A percentile compares a stretch with the other conserved stretches of the same genome.
These are phyloP conservation scores for Candida smagusa DNA, from an alignment of 1,139 yeast species.

Conservation along the genomic window DNA sequence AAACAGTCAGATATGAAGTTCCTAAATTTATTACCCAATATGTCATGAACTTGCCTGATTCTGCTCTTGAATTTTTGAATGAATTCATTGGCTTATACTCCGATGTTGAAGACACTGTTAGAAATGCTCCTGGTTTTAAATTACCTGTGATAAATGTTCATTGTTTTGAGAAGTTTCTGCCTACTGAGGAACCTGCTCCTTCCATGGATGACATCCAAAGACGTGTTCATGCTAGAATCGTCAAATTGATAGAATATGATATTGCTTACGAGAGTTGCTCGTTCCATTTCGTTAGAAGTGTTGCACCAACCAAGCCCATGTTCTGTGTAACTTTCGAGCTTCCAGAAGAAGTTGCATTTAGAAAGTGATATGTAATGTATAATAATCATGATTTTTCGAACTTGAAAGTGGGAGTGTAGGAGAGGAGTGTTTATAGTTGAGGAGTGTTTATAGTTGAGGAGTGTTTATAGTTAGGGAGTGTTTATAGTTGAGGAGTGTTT, in stretches of 20 bases:
- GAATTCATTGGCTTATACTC: slow-evolving; percentile 71
- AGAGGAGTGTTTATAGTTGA: no score
- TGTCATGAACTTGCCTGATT: slow-evolving; percentile 95
- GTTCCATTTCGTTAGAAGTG: slow-evolving; percentile 86
- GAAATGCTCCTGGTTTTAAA: slow-evolving; percentile 39
- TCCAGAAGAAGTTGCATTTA: slow-evolving; percentile 76
- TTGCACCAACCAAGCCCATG: slow-evolving; percentile 97
- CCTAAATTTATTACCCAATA: slow-evolving; percentile 69
- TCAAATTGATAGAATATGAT: slow-evolving; percentile 48
- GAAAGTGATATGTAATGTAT: slow-evolving; percentile 7
- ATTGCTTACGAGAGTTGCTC: slow-evolving; percentile 45
- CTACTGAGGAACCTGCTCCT: slow-evolving; percentile 65
- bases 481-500: no score
- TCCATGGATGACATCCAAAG: slow-evolving; percentile 57
- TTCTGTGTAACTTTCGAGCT: slow-evolving; percentile 78
- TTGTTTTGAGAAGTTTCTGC: slow-evolving; percentile 84
- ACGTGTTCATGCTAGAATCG: slow-evolving; percentile 60
- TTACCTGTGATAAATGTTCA: slow-evolving; percentile 84
- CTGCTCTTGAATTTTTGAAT: slow-evolving; percentile 82
- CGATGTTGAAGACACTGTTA: slow-evolving; percentile 31
- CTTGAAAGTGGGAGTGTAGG: no score
- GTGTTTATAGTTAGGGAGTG: no score
- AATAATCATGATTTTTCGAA: no score
- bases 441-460: no score
- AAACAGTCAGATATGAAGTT: slow-evolving; percentile 27